Conservation (phyloP, 768 basidiomycete genomes). For the Leccinum ochraceum region DNA sequence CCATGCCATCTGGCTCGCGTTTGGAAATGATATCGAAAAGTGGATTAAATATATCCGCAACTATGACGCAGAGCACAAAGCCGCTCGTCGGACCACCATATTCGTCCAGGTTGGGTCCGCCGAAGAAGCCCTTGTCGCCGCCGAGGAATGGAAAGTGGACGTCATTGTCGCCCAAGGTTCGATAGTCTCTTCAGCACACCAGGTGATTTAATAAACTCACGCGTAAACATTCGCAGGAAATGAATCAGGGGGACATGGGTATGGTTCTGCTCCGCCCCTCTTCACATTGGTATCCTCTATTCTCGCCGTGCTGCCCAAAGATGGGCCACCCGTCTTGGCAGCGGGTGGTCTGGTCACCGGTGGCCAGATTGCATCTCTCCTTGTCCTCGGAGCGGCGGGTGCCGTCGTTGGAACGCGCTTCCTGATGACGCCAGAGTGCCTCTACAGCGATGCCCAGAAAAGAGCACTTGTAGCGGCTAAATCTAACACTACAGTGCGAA, state of each 20-base stretch:
- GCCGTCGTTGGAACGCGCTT: slow-evolving; percentile 77
- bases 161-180: slow-evolving; percentile 79
- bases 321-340: slow-evolving; percentile 58
- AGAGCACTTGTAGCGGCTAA: slow-evolving; percentile 49
- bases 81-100: slow-evolving; percentile 48
- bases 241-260: slow-evolving; percentile 82
- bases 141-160: slow-evolving; percentile 70
- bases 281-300: slow-evolving; percentile 60
- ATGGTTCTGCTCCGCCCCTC: slow-evolving; percentile 55
- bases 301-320: slow-evolving; percentile 41
- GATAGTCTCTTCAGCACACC: slow-evolving; percentile 2
- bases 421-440: slow-evolving; percentile 62
- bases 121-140: slow-evolving; percentile 58
- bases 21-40: slow-evolving; percentile 54
- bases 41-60: slow-evolving; percentile 67
- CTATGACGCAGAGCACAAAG: slow-evolving; percentile 46
- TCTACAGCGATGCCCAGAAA: slow-evolving; percentile 56
- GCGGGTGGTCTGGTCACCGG: slow-evolving; percentile 76
- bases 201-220: slow-evolving; percentile 3
- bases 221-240: slow-evolving; percentile 46
- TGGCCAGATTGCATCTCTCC: slow-evolving; percentile 60
- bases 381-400: slow-evolving; percentile 68
- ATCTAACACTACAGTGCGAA: slow-evolving; percentile 50
- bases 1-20: slow-evolving; percentile 74
- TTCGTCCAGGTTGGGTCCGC: slow-evolving; percentile 67